These are phyloP conservation scores for Debaryomyces subglobosus DNA, from an alignment of 1,139 yeast species.

Conservation along the genomic window DNA sequence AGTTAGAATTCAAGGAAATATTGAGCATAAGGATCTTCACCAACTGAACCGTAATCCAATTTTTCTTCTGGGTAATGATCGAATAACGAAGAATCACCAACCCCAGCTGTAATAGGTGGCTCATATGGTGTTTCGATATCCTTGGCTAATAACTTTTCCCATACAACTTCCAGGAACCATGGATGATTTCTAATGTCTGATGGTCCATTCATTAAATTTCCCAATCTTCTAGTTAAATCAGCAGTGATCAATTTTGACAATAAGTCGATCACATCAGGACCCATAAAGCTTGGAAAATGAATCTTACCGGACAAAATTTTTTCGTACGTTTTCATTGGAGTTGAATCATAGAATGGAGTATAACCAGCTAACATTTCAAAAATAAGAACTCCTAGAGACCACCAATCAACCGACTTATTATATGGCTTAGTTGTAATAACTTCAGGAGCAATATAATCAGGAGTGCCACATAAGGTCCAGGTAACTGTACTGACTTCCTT, in stretches of 20 bases:
- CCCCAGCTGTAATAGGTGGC: constrained; percentile 64
- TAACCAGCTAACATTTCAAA: constrained; percentile 66
- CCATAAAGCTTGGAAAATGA: constrained; percentile 52
- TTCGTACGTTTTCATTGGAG: constrained; percentile 66
- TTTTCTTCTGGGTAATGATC: constrained; percentile 63
- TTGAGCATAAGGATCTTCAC: constrained; percentile 53
- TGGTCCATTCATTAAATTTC: constrained; percentile 60
- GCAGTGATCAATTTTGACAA: constrained; percentile 54
- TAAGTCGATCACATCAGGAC: constrained; percentile 55
- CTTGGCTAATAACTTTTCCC: constrained; percentile 59
- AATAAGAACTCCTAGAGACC: constrained; percentile 63
- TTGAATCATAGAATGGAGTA: constrained; percentile 63
- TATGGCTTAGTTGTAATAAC: constrained; percentile 64
- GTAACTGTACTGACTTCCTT: constrained; percentile 62
- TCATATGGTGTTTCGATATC: constrained; percentile 67
- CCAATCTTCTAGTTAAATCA: constrained; percentile 58
- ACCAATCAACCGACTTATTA: constrained; percentile 66
- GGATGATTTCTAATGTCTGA: constrained; percentile 59
- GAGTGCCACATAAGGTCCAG: constrained; percentile 66
- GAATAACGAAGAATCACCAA: constrained; percentile 64
- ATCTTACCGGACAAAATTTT: constrained; percentile 57
- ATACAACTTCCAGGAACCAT: constrained; percentile 63
- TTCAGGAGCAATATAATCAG: constrained; percentile 67
- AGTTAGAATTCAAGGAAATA: constrained; percentile 53
- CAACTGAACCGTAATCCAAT: constrained; percentile 54